Base-by-base conservation (phyloP, 352 stramenopile genomes). In the Globisporangium barbulae region DNA sequence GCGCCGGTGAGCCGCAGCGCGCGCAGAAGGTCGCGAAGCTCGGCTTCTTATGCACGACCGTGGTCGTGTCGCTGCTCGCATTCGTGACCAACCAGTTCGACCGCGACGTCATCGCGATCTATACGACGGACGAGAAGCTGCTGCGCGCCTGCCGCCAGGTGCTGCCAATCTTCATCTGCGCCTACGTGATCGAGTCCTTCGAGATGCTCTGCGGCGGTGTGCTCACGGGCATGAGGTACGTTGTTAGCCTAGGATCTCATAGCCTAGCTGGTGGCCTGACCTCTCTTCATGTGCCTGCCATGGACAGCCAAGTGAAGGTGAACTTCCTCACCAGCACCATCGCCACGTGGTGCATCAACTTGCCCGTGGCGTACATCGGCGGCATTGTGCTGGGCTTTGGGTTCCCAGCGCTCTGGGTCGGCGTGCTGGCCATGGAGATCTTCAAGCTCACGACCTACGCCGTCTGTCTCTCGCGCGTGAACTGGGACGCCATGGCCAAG, bases 151-250 rank as follows among this genome's bases (percentile, higher is more conserved):
- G 78, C 61, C 71, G 66, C 21, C 66, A 68, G 49, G 81, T 92
- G 52, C 67, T 90, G 41, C 73, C 83, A 13, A 68, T 90, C 37
- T 90, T 90, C 53, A 71, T 90, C 30, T 59, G 63, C 25, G 79
- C 79, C 2, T 92, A 83, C 59, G 69, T 83, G 22, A 63, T 92
- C 54, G 78, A 92, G 59, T 76, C 83, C 12, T 45, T 89, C 28
- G 79, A 92, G 67, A 81, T 90, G 59, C 69, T 89, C 5, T 72
- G 76, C 25, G 71, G 72, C 39, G 71, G 79, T 13, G 75, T 83
- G 47, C 68, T 92, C 52, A 90, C 79, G 19, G 83, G 81, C 49
- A 90, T 92, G 81, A 85, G 83, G 75, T 88, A 22, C 21, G 25
- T 3, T 49, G 19, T 30, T n/a, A n/a, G n/a, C n/a, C n/a, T n/a